Conservation (phyloP, 2,329 filamentous ascomycete species). For the Aspergillus sojae region DNA sequence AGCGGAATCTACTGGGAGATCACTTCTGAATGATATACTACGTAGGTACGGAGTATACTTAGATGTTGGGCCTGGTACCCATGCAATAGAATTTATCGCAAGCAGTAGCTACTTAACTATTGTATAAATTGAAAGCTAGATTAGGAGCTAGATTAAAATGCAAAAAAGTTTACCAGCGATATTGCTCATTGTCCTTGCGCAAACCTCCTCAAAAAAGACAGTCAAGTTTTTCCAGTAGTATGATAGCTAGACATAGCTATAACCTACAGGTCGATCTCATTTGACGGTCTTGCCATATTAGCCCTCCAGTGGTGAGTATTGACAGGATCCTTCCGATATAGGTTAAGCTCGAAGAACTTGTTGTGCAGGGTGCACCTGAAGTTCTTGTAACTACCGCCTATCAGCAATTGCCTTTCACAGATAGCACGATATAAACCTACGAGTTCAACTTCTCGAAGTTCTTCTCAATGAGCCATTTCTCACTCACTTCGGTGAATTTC, state of each 20-base stretch:
- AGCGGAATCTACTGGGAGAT: not conserved
- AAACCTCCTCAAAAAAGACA: not conserved
- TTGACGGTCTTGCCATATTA: not conserved
- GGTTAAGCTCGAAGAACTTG: conserved; percentile 2
- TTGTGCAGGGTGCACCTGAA: not conserved
- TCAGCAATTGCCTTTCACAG: not conserved
- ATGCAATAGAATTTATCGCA: not conserved
- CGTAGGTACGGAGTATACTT: not conserved
- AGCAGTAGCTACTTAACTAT: not conserved
- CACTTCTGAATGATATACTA: not conserved
- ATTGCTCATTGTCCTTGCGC: not conserved
- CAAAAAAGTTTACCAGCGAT: not conserved
- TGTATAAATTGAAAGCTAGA: not conserved
- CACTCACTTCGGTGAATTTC: not conserved
- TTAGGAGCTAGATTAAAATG: not conserved
- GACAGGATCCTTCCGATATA: conserved; percentile 1
- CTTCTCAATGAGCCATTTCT: not conserved
- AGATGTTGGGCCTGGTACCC: not conserved
- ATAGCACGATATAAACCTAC: not conserved
- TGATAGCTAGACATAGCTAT: not conserved
- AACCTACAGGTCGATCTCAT: not conserved
- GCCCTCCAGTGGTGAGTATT: conserved; percentile 4
- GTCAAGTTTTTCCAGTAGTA: not conserved
- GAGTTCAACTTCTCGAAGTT: conserved; percentile 5
- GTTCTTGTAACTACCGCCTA: not conserved